Base-by-base conservation (phyloP, 768 basidiomycete species). In the Tylopilus felleus region DNA sequence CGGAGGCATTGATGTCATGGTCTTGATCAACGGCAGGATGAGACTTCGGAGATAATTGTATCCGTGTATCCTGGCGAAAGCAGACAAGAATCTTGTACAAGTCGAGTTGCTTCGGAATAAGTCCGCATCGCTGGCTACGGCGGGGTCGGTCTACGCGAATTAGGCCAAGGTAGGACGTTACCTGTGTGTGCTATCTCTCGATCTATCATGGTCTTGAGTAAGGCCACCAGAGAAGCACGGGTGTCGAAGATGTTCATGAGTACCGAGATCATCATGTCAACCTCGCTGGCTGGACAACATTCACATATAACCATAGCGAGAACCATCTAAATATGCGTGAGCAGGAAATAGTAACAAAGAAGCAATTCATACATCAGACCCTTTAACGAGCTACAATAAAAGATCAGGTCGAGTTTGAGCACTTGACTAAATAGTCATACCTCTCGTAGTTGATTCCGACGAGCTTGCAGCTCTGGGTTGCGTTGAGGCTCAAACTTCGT, bases 41-140 rank as follows among this genome's bases (percentile, higher is more conserved):
- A 95, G 77, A 42, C 79, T 82, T 19, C 93, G 81, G n/a, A 97
- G 75, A 68, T 96, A 97, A 53, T 86, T 85, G 69, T 96, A 97
- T 5, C 94, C 95, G 56, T 94, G 91, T n/a, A 88, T 83, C 65
- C 80, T 85, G 4, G 90, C 91, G 61, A 95, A 95, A 2, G 85
- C 83, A 7, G 91, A 91, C 42, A 97, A 73, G 53, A 98, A 86
- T 40, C 89, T 76, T n/a, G 89, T 90, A 61, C 86, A 92, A 1
- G 89, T 90, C 3, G 89, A 87, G 68, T 96, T 97, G 56, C 88
- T 79, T 47, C 95, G 80, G 75, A 98, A 97, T 8, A 98, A 73
- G n/a, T 81, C 79, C 1, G 85, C 77, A 58, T 95, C 91, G 60
- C 78, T 86, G 38, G 83, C 94, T 93, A 68, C n/a, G 39, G 25